These are phyloP conservation scores for Aphanocladium album DNA, from an alignment of 2,329 filamentous ascomycete genomes.

Conservation along the genomic window DNA sequence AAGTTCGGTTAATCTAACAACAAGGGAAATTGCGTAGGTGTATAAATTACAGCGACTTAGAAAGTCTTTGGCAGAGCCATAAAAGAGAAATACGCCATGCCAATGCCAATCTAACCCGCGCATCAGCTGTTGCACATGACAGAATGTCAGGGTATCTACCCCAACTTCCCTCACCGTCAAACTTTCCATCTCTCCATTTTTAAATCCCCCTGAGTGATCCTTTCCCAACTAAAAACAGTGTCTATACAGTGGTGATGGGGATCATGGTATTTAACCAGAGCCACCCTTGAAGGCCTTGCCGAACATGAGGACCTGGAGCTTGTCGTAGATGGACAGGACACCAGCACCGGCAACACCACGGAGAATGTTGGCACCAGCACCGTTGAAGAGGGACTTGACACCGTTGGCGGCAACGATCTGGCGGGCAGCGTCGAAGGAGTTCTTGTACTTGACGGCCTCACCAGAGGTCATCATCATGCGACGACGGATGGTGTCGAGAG, in stretches of 20 bases:
- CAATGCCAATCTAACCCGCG: constrained; percentile 46
- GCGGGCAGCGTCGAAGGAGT: constrained; percentile 87
- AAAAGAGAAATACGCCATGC: constrained; percentile 41
- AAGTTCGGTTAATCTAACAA: constrained; percentile 20
- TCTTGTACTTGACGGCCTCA: constrained; percentile 99
- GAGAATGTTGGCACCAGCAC: constrained; percentile 99
- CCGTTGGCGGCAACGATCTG: constrained; percentile 98
- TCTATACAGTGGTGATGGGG: constrained; percentile 38
- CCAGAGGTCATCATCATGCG: constrained; percentile 99
- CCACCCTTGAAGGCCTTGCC: constrained; percentile 94
- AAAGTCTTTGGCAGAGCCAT: constrained; percentile 40
- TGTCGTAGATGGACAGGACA: constrained; percentile 99
- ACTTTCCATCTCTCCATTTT: constrained; percentile 43
- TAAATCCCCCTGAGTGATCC: constrained; percentile 22
- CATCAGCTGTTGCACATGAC: constrained; percentile 37
- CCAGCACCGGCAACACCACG: constrained; percentile 99
- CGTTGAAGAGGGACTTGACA: constrained; percentile 99
- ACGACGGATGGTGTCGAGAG: constrained; percentile 99
- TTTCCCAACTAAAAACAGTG: constrained; percentile 26
- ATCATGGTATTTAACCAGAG: constrained; percentile 41
- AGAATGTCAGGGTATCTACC: constrained; percentile 32
- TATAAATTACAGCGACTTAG: constrained; percentile 60
- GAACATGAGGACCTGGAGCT: constrained; percentile 98
- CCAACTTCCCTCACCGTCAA: constrained; percentile 40
- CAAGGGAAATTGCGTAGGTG: constrained; percentile 52